phyloP scores from a whole-genome alignment of 2,329 filamentous ascomycete species.

The Talaromyces albobiverticillius region DNA sequence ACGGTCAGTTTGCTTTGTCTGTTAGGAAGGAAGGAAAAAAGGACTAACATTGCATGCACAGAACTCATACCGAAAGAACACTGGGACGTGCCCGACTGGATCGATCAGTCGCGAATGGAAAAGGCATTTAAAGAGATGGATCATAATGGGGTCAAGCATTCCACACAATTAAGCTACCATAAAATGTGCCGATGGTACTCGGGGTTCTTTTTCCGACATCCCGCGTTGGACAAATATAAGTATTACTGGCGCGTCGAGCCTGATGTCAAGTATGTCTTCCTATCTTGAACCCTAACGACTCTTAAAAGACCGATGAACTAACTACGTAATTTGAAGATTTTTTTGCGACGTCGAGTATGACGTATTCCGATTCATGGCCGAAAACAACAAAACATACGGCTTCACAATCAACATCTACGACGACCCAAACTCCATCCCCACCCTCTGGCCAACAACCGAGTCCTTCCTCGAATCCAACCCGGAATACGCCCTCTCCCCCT shows the following conservation, averaged over 20 bases:
- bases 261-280: conserved; percentile 70
- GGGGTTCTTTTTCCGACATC: conserved; percentile 95
- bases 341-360: conserved; percentile 99
- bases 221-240: conserved; percentile 73
- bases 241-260: conserved; percentile 99
- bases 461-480: conserved; percentile 86
- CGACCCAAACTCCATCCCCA: conserved; percentile 77
- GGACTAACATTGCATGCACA: neutral
- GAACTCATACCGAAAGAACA: conserved; percentile 85
- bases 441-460: conserved; percentile 90
- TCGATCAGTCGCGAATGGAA: conserved; percentile 78
- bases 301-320: no score
- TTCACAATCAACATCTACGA: conserved; percentile 99
- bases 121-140: conserved; percentile 81
- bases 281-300: no score
- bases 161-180: conserved; percentile 84
- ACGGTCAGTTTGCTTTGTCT: conserved; percentile 57
- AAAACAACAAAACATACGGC: conserved; percentile 98
- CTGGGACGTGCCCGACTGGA: conserved; percentile 90
- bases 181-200: conserved; percentile 99
- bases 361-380: conserved; percentile 95
- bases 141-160: conserved; percentile 87
- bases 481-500: conserved; percentile 67
- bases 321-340: conserved; percentile 48
- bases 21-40: neutral